Percentiles rank a stretch among this genome's conserved stretches.
Conservation (phyloP, 768 basidiomycete genomes). For the Mycena amicta region DNA sequence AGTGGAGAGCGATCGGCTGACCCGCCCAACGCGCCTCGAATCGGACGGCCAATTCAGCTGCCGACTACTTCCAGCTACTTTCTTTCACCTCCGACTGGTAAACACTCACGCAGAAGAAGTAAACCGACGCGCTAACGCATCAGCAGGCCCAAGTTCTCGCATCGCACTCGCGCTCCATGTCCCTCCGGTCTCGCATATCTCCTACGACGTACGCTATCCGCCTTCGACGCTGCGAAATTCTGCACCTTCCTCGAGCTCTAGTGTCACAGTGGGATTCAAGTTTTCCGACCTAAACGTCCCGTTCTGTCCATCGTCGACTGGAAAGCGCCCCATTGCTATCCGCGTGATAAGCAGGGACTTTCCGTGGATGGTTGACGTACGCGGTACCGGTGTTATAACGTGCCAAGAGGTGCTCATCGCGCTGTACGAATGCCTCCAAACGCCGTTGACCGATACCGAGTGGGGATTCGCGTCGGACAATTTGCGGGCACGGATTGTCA, state of each 20-base stretch:
- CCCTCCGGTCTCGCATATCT: conserved; percentile 8
- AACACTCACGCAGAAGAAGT: too few relatives aligned
- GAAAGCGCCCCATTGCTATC: not conserved
- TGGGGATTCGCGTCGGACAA: conserved; percentile 15
- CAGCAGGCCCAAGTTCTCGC: not conserved
- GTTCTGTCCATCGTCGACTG: not conserved
- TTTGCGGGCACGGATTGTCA: not conserved
- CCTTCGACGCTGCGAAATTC: conserved; percentile 7
- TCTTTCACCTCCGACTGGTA: not conserved
- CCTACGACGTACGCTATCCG: conserved; percentile 11
- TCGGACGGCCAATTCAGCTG: conserved; percentile 5
- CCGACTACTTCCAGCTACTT: not conserved
- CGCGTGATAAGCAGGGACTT: conserved; percentile 17
- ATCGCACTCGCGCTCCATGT: conserved; percentile 4
- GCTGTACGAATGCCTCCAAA: conserved; percentile 8
- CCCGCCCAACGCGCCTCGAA: conserved; percentile 7
- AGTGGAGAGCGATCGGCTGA: not conserved
- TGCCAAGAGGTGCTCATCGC: conserved; percentile 5
- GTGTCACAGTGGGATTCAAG: not conserved
- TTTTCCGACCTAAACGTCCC: conserved; percentile 6
- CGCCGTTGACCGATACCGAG: conserved; percentile 7
- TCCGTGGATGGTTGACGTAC: conserved; percentile 10
- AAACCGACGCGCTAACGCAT: too few relatives aligned
- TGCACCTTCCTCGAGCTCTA: not conserved
- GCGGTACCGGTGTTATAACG: conserved; percentile 3